Conservation (phyloP, 345 rosid genomes). For the Microcos paniculata region DNA sequence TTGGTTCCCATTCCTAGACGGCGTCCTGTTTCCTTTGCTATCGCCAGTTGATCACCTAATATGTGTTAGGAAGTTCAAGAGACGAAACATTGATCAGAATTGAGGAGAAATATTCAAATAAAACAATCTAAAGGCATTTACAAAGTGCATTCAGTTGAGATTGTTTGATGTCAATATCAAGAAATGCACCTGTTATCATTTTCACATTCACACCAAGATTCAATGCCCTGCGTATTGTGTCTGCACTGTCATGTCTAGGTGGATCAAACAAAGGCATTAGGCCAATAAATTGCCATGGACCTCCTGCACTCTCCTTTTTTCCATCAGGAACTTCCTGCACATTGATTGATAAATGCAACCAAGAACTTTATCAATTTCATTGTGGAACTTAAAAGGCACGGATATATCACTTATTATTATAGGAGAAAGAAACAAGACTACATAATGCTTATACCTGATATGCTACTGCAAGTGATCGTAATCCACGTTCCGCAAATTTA, state of each 20-base stretch:
- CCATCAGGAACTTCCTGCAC: constrained; percentile 66
- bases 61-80: not conserved
- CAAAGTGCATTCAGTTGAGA: not conserved
- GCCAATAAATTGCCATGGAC: constrained; percentile 63
- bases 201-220: constrained; percentile 71
- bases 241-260: constrained; percentile 67
- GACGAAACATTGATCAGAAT: not conserved
- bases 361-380: not conserved
- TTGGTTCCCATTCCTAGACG: constrained; percentile 73
- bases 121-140: not conserved
- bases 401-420: not conserved
- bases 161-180: not conserved
- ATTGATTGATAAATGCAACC: constrained; percentile 8
- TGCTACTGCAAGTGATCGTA: constrained; percentile 67
- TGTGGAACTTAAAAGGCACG: not conserved
- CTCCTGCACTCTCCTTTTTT: constrained; percentile 57
- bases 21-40: constrained; percentile 67
- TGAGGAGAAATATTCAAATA: not conserved
- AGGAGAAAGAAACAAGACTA: not conserved
- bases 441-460: constrained; percentile 38
- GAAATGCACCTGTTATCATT: constrained; percentile 53
- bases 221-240: constrained; percentile 55
- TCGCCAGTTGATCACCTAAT: constrained; percentile 67
- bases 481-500: constrained; percentile 59
- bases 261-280: constrained; percentile 70